These are phyloP conservation scores for Termitomyces sp. DNA, from an alignment of 768 basidiomycete species.

Conservation along the genomic window DNA sequence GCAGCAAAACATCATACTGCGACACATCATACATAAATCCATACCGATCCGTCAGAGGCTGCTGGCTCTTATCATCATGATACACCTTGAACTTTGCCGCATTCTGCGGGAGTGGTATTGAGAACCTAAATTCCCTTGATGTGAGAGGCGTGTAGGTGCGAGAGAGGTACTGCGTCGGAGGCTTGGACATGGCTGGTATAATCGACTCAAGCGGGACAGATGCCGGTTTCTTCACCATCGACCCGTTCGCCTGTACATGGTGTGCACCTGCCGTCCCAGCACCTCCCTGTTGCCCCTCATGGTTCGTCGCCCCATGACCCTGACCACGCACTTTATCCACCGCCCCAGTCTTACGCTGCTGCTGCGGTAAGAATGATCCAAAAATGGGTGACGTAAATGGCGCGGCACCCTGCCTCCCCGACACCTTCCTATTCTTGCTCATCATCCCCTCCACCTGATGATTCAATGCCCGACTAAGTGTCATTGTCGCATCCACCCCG, in stretches of 20 bases:
- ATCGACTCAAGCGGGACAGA: slow-evolving; percentile 80
- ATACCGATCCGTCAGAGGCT: slow-evolving; percentile 79
- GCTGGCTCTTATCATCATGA: slow-evolving; percentile 49
- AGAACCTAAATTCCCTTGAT: slow-evolving; percentile 71
- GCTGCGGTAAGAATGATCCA: slow-evolving; percentile 55
- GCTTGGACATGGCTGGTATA: slow-evolving; percentile 75
- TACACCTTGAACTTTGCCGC: slow-evolving; percentile 54
- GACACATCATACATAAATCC: slow-evolving; percentile 90
- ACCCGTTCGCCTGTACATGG: slow-evolving; percentile 6
- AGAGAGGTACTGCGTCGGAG: slow-evolving; percentile 82
- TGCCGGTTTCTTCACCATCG: slow-evolving; percentile 28
- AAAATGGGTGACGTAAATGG: slow-evolving; percentile 58
- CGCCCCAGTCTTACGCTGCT: slow-evolving; percentile 39
- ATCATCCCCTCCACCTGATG: slow-evolving; percentile 29
- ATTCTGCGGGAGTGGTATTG: slow-evolving; percentile 57
- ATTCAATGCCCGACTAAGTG: slow-evolving; percentile 46
- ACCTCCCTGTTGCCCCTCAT: slow-evolving; percentile 31
- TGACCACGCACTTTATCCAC: slow-evolving; percentile 15
- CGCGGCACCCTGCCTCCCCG: slow-evolving; percentile 31
- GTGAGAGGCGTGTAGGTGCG: slow-evolving; percentile 73
- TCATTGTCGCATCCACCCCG: slow-evolving; percentile 42
- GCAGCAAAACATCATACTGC: slow-evolving; percentile 75
- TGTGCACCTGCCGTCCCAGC: background rate
- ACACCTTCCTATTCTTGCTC: slow-evolving; percentile 35
- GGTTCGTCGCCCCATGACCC: slow-evolving; percentile 4